Evolutionary conservation across 1,284 basidiomycete species (phyloP).

Genomic region (Abortiporus biennis): DNA sequence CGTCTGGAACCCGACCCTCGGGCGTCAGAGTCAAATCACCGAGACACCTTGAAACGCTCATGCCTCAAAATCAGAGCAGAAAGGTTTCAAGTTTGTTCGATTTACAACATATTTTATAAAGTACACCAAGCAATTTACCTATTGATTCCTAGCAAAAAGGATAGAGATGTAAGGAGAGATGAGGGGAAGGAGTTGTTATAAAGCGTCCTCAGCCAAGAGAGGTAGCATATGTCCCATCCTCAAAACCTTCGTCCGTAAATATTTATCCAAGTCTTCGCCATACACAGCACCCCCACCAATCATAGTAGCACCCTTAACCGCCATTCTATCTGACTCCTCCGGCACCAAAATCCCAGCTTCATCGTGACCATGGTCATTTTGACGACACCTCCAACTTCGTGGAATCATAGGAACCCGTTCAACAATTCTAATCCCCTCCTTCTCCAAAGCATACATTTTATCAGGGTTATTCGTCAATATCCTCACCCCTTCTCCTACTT

Average conservation of each 20-base stretch:
- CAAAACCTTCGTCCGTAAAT: conserved; percentile 92
- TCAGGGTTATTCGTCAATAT: conserved; percentile 98
- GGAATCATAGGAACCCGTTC: conserved; percentile 96
- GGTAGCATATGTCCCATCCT: conserved; percentile 95
- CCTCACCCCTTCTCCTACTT: conserved; percentile 58
- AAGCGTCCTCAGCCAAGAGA: conserved; percentile 30
- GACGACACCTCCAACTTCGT: conserved; percentile 69
- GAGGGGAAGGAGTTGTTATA: background rate
- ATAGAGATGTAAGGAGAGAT: background rate
- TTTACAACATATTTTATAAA: no score
- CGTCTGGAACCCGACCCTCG: no score
- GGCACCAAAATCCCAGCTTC: conserved; percentile 17
- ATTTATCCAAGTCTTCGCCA: conserved; percentile 91
- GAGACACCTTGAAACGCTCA: no score
- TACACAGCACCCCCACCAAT: conserved; percentile 78
- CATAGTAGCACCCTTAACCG: conserved; percentile 71
- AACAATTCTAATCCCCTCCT: conserved; percentile 75
- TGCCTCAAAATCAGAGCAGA: no score
- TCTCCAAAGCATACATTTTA: conserved; percentile 85
- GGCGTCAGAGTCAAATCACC: no score
- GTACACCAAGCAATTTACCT: no score
- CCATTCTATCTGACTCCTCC: conserved; percentile 31
- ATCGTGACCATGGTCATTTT: conserved; percentile 28
- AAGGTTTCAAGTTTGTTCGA: no score
- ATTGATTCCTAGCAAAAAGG: no score